Evolutionary conservation across 2,329 filamentous ascomycete species (phyloP), one percentile per base, ranked within the genome.

Genomic region (Ustilaginoidea virens): DNA sequence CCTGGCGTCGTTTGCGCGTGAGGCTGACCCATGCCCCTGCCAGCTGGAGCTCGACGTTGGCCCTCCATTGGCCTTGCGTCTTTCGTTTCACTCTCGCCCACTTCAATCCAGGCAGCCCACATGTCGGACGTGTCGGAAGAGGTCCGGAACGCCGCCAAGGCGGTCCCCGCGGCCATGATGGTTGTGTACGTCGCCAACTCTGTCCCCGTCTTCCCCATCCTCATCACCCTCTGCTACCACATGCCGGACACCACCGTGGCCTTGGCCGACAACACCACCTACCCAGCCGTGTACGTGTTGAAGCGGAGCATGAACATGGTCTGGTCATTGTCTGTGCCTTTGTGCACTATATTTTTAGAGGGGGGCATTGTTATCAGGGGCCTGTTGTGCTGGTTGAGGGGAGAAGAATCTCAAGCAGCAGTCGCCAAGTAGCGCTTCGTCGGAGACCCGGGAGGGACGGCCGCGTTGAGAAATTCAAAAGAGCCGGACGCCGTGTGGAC

Each of bases 91-190:
- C n/a, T n/a, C n/a, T n/a, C n/a, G n/a, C n/a, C n/a, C n/a, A n/a
- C n/a, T n/a, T n/a, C n/a, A n/a, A 20, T 7, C 19, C 19, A 25
- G n/a, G 24, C 25, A 4, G 35, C 28, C 2, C 35, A 36, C 35
- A 33, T 36, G 28, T 17, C 32, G 4, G n/a, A n/a, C n/a, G n/a
- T n/a, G n/a, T n/a, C n/a, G n/a, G 35, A 36, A 13, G 35, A 36
- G 19, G 35, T 36, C 13, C 29, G 30, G 19, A 27, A 36, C 15
- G 35, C 35, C 3, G 26, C 32, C 15, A 13, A 20, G n/a, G 29
- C 32, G 5, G 30, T 36, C 2, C 35, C 35, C 12, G 17, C 24
- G 17, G 35, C 32, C 11, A 34, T 36, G 23, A 13, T 36, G 5
- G 25, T 17, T 21, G 30, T 36, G 10, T 36, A 30, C 17, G n/a